Base-by-base conservation (phyloP, 768 basidiomycete species). In the Phallus indusiatus region DNA sequence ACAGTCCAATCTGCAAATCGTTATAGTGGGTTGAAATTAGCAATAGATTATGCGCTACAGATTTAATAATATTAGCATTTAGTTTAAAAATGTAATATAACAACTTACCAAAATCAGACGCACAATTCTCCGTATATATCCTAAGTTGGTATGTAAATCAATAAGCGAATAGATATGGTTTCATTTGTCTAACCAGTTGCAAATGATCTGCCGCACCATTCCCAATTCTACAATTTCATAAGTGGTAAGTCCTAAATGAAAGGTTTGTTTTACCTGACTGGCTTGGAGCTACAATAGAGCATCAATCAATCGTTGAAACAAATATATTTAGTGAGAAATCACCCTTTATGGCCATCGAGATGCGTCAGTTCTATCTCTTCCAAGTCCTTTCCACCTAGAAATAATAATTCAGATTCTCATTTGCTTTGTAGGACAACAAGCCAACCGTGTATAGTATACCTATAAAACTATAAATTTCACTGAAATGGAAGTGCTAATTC, bases 111-210 rank as follows among this genome's bases (percentile, higher is more conserved):
- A 48, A 9, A 37, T 21, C n/a, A 14, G 1, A 34, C 81, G 64
- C 69, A 90, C 90, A 94, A 71, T 73, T 96, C 94, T 34, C 95
- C 95, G 64, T 97, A 98, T 57, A 99, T 97, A 69, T 99, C 95
- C 91, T 93, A 62, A 1, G 34, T 10, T 51, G 18, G 1, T 53
- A 66, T 56, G 60, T 17, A 48, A 54, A n/a, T 54, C 28, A 42
- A 63, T 21, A 1, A 9, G 3, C 52, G 17, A 42, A 59, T 7
- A 21, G n/a, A 18, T 20, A 57, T 63, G 34, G 24, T n/a, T 5
- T 6, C 57, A 56, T 17, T 14, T 28, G 21, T 61, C 74, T 63
- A 60, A 90, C 91, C 65, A 94, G 73, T 67, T 98, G 94, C 10
- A 96, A 70, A 69, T 97, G 94, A 68, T 94, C 86, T 2, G 92